Percentiles rank a stretch among this genome's conserved stretches.
phyloP scores from a whole-genome alignment of 805 yeast genomes.

The Jamesozyma rosinii region DNA sequence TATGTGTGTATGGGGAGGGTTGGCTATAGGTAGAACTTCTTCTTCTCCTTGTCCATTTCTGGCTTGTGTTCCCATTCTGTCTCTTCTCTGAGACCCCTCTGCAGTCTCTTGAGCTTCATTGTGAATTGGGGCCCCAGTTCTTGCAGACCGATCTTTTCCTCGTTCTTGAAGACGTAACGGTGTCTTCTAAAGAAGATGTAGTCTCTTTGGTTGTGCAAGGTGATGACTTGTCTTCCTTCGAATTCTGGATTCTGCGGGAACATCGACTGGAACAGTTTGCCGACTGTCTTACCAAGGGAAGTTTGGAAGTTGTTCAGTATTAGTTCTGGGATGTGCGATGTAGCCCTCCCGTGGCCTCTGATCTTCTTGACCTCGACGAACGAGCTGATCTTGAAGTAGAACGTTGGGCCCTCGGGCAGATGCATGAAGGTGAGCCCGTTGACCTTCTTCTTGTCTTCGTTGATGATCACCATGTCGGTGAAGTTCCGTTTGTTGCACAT shows the following conservation, averaged over 20 bases:
- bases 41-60: constrained; percentile 93
- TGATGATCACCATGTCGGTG: constrained; percentile 80
- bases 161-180: constrained; percentile 80
- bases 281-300: constrained; percentile 86
- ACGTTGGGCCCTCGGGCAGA: constrained; percentile 91
- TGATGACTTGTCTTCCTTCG: constrained; percentile 90
- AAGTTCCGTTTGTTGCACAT: constrained; percentile 74
- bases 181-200: constrained; percentile 92
- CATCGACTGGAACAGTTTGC: constrained; percentile 80
- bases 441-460: constrained; percentile 88
- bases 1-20: not conserved
- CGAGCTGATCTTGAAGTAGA: constrained; percentile 78
- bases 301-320: constrained; percentile 88
- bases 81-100: constrained; percentile 85
- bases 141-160: constrained; percentile 87
- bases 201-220: constrained; percentile 93
- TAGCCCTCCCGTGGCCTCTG: constrained; percentile 81
- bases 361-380: constrained; percentile 66
- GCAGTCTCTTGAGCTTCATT: constrained; percentile 74
- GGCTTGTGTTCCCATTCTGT: constrained; percentile 94
- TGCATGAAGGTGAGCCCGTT: constrained; percentile 90
- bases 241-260: constrained; percentile 92
- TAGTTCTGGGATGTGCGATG: constrained; percentile 85
- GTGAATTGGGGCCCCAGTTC: constrained; percentile 97
- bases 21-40: constrained; percentile 67